Evolutionary conservation across 306 rosid genomes (phyloP), one percentile per base, ranked within the genome.

Genomic region (Corylus avellana): DNA sequence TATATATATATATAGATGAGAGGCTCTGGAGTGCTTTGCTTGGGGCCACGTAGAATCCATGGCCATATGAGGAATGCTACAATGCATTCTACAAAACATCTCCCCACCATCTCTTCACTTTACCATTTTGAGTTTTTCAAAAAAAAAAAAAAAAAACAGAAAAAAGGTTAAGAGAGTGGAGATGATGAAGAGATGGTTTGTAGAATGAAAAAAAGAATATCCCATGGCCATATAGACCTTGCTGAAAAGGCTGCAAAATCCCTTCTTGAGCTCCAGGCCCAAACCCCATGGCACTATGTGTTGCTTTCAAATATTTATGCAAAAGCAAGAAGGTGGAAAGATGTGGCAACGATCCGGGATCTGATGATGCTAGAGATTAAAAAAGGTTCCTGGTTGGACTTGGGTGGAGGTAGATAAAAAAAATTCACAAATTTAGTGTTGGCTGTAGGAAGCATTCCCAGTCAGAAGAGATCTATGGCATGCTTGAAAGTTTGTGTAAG

Each of bases 221-320:
- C n/a, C 75, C 92, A 90, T 79, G 84, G 89, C 44, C 78, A 82
- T 81, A 53, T 91, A 82, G 97, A 93, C 75, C 79, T 93, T 63
- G 90, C 95, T 49, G 93, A 90, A 80, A 86, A 76, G 75, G 93
- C 88, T 5, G 95, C 87, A 3, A 81, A 78, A 55, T 89, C 89
- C 67, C 92, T 91, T 75, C 89, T 91, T 62, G 85, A 90, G 56
- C 78, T 91, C 27, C 88, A 90, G 79, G 92, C 91, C 6, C 88
- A 82, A 69, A 92, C 89, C 75, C 78, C 95, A 25, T 93, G 93
- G 77, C 91, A 85, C 84, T 93, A 91, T 70, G 87, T 93, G 11
- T 84, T 93, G 82, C 88, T 91, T 49, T 88, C 97, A 56, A 93
- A 93, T 62, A 89, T 93, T 70, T 91, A 86, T 76, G 91, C 98